Conservation (phyloP, 495 filamentous ascomycete species). For the Neurospora terricola region DNA sequence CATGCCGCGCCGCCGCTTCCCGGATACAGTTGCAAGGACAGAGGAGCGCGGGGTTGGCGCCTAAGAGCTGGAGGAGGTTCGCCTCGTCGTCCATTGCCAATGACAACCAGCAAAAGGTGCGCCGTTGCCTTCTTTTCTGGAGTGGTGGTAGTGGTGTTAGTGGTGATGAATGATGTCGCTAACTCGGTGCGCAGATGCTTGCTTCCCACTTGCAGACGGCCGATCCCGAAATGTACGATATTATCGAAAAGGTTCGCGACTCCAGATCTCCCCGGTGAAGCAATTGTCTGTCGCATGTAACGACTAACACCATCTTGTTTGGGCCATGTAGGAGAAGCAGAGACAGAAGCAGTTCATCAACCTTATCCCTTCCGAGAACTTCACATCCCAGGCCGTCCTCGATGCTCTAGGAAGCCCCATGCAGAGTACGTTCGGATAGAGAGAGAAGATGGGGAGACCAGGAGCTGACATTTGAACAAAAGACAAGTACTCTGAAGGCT, state of each 20-base stretch:
- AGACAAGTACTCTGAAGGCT: slow-evolving; percentile 99
- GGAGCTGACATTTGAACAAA: slow-evolving; percentile 7
- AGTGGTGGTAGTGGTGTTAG: not conserved
- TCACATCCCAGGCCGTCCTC: slow-evolving; percentile 92
- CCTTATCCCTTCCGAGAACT: slow-evolving; percentile 97
- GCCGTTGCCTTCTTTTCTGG: not conserved
- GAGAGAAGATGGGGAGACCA: no score
- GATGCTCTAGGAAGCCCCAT: slow-evolving; percentile 96
- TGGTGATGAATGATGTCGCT: slow-evolving; percentile 8
- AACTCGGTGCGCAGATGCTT: slow-evolving; percentile 52
- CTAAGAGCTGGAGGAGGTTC: slow-evolving; percentile 16
- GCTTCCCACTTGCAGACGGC: slow-evolving; percentile 68
- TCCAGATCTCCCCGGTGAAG: not conserved
- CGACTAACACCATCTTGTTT: slow-evolving; percentile 2
- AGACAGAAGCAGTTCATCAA: slow-evolving; percentile 98
- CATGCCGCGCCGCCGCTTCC: not conserved
- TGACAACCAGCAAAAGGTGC: slow-evolving; percentile 58
- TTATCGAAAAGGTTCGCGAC: slow-evolving; percentile 71
- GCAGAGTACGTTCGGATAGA: slow-evolving; percentile 61
- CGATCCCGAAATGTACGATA: slow-evolving; percentile 76
- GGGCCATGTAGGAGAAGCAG: slow-evolving; percentile 66
- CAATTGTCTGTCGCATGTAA: not conserved
- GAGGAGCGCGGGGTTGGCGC: not conserved
- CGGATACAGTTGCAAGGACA: slow-evolving; percentile 3
- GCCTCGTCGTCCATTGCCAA: slow-evolving; percentile 39